phyloP scores from a whole-genome alignment of 306 rosid genomes.

The Datisca glomerata region DNA sequence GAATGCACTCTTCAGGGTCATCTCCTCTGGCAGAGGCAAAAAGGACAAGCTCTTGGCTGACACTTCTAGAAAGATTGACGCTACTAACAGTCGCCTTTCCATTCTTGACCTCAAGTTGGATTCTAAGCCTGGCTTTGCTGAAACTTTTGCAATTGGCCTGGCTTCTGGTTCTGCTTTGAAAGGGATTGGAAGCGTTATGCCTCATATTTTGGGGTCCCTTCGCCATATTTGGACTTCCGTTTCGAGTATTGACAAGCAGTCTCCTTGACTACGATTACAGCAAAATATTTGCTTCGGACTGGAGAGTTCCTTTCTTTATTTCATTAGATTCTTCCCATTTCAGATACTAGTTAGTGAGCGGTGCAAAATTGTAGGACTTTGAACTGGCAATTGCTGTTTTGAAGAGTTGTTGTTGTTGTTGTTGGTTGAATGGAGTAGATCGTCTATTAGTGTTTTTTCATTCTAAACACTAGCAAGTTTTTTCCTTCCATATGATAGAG shows the following conservation, averaged over 20 bases:
- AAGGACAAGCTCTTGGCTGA: constrained; percentile 40
- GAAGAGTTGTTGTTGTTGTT: no score
- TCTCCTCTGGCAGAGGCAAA: constrained; percentile 57
- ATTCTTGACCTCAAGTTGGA: constrained; percentile 68
- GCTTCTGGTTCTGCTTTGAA: constrained; percentile 55
- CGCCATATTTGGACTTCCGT: constrained; percentile 60
- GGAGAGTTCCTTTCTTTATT: neutral
- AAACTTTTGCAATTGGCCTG: constrained; percentile 54
- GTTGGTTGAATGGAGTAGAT: no score
- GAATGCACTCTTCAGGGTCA: constrained; percentile 46
- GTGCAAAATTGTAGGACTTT: no score
- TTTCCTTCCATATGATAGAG: no score
- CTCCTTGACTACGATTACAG: constrained; percentile 14
- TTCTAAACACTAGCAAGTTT: no score
- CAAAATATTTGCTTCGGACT: neutral
- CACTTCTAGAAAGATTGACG: constrained; percentile 53
- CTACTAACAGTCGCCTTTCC: constrained; percentile 31
- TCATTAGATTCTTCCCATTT: no score
- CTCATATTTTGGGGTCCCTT: constrained; percentile 43
- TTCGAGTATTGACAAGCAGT: constrained; percentile 19
- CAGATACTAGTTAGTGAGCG: no score
- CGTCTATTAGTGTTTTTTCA: no score
- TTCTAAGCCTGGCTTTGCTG: constrained; percentile 65
- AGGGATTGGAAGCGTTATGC: constrained; percentile 40
- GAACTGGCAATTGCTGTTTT: no score